Base-by-base conservation (phyloP, 2,329 filamentous ascomycete genomes). In the Piedraia hortae region DNA sequence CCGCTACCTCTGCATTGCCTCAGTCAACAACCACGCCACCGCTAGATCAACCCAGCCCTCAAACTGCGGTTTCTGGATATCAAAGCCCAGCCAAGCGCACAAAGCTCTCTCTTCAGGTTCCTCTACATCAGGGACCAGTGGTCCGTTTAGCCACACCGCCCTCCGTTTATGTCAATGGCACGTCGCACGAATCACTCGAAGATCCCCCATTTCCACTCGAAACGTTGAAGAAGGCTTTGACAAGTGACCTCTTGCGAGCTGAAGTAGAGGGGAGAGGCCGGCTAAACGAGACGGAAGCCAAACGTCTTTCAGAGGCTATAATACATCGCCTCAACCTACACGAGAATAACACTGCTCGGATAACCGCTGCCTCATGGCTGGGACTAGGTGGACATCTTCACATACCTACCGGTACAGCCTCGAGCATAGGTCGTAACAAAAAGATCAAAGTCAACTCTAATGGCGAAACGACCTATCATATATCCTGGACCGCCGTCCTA, bases 61-160 rank as follows among this genome's bases (percentile, higher is more conserved):
- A 27, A 22, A 15, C 19, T 18, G 29, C 22, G 6, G 12, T 18
- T 19, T 48, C 51, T 47, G 4, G 48, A 53, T 14, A 49, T n/a
- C n/a, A 36, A 32, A 29, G 26, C 23, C 29, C 11, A 1, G 37
- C 39, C 15, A 46, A 53, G 21, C 54, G 19, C 13, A 53, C 53
- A 23, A 46, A 59, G 10, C 43, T 68, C 4, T 62, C 59, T 10
- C 45, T 70, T 1, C 63, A 69, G 33, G 64, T 70, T 0, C 64
- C 65, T 5, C 53, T 63, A 31, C 54, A 65, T 26, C 47, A 54
- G 10, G 53, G 62, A 1, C 62, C 62, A 1, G 52, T 58, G 3
- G 61, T 71, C 0, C 51, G 62, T 26, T 47, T 71, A 8, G 63
- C 65, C 12, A 71, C 65, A 5, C 57, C 57, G 8, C 57, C 58